Evolutionary conservation across 805 yeast species (phyloP).

Genomic region (Lipomyces anomalus): DNA sequence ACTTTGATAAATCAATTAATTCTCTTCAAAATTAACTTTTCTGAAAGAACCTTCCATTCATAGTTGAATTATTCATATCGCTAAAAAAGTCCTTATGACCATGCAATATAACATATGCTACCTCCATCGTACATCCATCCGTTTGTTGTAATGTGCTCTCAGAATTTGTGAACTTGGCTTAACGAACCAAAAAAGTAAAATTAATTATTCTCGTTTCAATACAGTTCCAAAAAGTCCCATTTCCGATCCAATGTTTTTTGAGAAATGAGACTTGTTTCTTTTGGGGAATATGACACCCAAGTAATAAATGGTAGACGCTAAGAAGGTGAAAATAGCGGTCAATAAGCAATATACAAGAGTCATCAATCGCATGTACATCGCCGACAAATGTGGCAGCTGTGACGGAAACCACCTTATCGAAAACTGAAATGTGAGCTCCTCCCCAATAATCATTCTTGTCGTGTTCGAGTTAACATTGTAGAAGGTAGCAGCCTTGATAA

Average conservation of each 20-base stretch:
- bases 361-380: conserved; percentile 2
- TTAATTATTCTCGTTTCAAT: no score
- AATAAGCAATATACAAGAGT: conserved; percentile 24
- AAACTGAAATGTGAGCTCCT: conserved; percentile 49
- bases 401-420: conserved; percentile 50
- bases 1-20: no score
- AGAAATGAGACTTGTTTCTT: conserved; percentile 9
- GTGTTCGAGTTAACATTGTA: conserved; percentile 28
- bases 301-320: conserved; percentile 19
- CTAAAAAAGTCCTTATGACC: no score
- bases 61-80: no score
- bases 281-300: conserved; percentile 26
- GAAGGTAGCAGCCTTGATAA: neutral
- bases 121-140: no score
- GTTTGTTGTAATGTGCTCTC: no score
- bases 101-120: no score
- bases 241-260: neutral
- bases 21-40: no score
- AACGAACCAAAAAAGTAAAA: no score
- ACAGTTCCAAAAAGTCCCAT: no score
- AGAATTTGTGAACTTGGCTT: no score
- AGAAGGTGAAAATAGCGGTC: conserved; percentile 22
- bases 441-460: conserved; percentile 57
- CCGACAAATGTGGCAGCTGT: conserved; percentile 11
- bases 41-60: no score